Percentiles rank a stretch among this genome's conserved stretches.
phyloP scores from a whole-genome alignment of 2,329 filamentous ascomycete genomes.

The Colletotrichum tanaceti region DNA sequence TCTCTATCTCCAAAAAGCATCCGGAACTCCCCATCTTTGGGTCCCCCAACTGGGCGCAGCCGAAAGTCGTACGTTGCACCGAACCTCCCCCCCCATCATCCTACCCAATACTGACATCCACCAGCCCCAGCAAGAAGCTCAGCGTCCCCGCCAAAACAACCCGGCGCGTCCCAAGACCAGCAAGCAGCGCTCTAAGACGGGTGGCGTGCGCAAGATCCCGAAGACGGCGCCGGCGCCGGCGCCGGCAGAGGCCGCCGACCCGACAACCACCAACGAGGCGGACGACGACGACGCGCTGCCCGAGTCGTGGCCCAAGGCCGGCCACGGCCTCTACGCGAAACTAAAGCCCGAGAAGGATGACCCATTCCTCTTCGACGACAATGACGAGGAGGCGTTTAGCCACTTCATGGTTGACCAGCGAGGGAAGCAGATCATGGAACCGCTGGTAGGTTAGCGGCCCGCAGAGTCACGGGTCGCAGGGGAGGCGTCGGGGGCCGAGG shows the following conservation, averaged over 20 bases:
- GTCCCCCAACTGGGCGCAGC: constrained; percentile 54
- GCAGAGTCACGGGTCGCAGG: background rate
- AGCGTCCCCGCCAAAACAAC: constrained; percentile 7
- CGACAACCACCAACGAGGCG: constrained; percentile 46
- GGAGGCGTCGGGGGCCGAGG: background rate
- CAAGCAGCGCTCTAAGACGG: constrained; percentile 48
- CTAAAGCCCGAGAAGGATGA: constrained; percentile 54
- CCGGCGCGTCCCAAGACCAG: constrained; percentile 21
- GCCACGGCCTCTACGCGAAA: constrained; percentile 54
- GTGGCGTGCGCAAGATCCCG: constrained; percentile 49
- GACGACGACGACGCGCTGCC: constrained; percentile 52
- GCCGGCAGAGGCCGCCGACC: constrained; percentile 33
- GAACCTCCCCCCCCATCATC: too few species aligned
- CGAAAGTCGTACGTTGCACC: constrained; percentile 16
- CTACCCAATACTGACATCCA: background rate
- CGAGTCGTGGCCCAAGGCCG: constrained; percentile 54
- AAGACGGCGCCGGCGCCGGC: constrained; percentile 47
- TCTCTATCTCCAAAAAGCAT: constrained; percentile 57
- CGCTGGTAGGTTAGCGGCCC: constrained; percentile 40
- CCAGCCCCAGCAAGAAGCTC: background rate
- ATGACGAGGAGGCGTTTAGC: constrained; percentile 58
- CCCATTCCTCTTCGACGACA: constrained; percentile 52
- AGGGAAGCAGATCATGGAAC: constrained; percentile 52
- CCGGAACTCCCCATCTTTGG: constrained; percentile 57
- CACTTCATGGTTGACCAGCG: constrained; percentile 55